Percentiles rank a stretch among this genome's conserved stretches.
Evolutionary conservation across 139 green algal genomes (phyloP).

Genomic region (Closterium sp.): DNA sequence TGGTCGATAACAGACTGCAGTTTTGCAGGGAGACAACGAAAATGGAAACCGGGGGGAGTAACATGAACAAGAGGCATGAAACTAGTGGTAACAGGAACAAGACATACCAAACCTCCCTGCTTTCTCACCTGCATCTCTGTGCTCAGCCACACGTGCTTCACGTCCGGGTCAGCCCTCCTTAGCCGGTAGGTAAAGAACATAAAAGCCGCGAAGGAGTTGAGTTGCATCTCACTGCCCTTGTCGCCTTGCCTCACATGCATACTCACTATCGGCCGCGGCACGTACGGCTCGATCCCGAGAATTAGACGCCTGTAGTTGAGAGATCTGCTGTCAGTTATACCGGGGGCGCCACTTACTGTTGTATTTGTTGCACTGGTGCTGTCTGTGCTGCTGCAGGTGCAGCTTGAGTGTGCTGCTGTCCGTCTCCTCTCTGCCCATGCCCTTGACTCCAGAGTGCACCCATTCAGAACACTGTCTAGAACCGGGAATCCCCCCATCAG

Average conservation of each 20-base stretch:
- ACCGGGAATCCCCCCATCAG: not conserved
- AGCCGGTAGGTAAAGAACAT: slow-evolving; percentile 16
- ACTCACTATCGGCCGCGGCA: slow-evolving; percentile 33
- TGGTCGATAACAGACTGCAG: not conserved
- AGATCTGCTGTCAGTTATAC: too few relatives aligned
- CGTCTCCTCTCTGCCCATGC: not conserved
- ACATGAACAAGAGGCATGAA: too few relatives aligned
- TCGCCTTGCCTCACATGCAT: slow-evolving; percentile 33
- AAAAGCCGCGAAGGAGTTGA: slow-evolving; percentile 13
- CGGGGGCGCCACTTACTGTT: too few relatives aligned
- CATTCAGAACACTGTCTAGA: not conserved
- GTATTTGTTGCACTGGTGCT: not conserved
- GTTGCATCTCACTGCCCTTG: slow-evolving; percentile 25
- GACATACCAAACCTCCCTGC: too few relatives aligned
- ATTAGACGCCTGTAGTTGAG: too few relatives aligned
- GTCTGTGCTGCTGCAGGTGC: too few relatives aligned
- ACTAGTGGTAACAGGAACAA: too few relatives aligned
- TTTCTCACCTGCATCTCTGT: slow-evolving; percentile 27
- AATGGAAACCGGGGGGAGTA: too few relatives aligned
- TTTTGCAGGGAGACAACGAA: too few relatives aligned
- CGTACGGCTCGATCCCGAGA: slow-evolving; percentile 2
- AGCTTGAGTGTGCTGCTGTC: too few relatives aligned
- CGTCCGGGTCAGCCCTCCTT: not conserved
- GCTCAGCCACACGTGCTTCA: slow-evolving; percentile 14
- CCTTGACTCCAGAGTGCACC: not conserved